phyloP scores from a whole-genome alignment of 163 green algal species.

The Scenedesmus sp. region DNA sequence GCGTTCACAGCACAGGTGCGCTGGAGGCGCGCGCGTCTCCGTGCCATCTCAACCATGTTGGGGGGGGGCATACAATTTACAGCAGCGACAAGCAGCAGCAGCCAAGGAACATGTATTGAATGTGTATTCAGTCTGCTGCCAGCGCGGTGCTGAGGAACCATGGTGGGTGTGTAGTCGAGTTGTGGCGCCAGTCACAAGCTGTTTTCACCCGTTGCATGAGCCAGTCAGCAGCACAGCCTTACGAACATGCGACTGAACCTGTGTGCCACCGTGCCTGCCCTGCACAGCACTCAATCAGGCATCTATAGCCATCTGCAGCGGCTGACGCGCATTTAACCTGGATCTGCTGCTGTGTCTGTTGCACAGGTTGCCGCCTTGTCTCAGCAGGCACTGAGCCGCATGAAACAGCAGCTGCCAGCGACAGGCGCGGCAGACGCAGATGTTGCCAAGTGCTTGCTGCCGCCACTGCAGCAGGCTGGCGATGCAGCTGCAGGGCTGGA shows the following conservation, averaged over 20 bases:
- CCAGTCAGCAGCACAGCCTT: neutral
- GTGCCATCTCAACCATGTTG: no score
- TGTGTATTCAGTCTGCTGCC: no score
- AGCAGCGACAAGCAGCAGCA: neutral
- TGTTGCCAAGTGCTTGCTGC: neutral
- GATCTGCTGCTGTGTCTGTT: neutral
- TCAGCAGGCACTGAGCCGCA: neutral
- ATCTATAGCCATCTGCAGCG: neutral
- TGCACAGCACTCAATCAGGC: neutral
- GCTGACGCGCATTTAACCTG: neutral
- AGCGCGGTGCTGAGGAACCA: no score
- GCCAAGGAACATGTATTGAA: no score
- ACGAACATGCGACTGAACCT: neutral
- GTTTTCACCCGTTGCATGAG: neutral
- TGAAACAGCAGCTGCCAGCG: constrained; percentile 29
- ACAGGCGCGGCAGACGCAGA: neutral
- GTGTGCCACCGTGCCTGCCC: no score
- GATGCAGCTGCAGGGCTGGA: neutral
- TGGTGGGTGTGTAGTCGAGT: neutral
- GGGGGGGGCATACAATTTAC: no score
- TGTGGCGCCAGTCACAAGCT: neutral
- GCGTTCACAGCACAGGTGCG: constrained; percentile 24
- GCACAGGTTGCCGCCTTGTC: neutral
- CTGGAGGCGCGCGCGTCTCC: neutral
- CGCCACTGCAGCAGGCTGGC: neutral